phyloP scores from a whole-genome alignment of 139 green algal species.

The Chlamydomonas applanata region DNA sequence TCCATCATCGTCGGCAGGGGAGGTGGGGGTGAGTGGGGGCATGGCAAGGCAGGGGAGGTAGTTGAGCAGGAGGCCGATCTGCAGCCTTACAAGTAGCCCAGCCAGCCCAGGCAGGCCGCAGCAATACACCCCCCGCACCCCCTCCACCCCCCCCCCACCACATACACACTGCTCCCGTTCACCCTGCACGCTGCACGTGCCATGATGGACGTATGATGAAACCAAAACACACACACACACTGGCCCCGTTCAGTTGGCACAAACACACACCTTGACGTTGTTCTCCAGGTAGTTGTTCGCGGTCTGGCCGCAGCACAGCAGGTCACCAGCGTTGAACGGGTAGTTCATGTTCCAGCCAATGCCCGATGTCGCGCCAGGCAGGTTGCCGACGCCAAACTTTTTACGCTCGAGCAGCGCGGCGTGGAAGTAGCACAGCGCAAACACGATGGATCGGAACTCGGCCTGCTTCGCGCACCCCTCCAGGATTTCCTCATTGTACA shows the following conservation, averaged over 20 bases:
- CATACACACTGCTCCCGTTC: not conserved
- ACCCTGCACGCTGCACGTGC: not conserved
- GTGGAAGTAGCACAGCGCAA: constrained; percentile 93
- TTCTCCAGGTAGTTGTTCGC: constrained; percentile 90
- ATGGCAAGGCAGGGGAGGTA: not conserved
- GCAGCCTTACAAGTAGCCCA: not conserved
- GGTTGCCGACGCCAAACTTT: constrained; percentile 92
- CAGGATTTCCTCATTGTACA: constrained; percentile 86
- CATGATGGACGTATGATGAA: too few species aligned
- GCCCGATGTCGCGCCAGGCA: constrained; percentile 66
- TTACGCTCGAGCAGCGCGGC: constrained; percentile 87
- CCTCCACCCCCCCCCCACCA: not conserved
- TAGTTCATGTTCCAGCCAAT: constrained; percentile 97
- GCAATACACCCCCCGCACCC: not conserved
- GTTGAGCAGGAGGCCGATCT: not conserved
- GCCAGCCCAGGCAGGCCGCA: not conserved
- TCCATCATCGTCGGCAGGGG: not conserved
- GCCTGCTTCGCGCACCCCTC: constrained; percentile 82
- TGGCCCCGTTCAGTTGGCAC: not conserved
- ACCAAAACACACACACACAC: too few species aligned
- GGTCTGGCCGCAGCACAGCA: constrained; percentile 83
- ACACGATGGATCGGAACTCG: constrained; percentile 84
- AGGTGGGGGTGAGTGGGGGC: not conserved
- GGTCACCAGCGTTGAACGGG: constrained; percentile 90
- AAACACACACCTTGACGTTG: constrained; percentile 67